Evolutionary conservation across 2,329 filamentous ascomycete genomes (phyloP), one percentile per base, ranked within the genome.

Genomic region (Aspergillus jensenii): DNA sequence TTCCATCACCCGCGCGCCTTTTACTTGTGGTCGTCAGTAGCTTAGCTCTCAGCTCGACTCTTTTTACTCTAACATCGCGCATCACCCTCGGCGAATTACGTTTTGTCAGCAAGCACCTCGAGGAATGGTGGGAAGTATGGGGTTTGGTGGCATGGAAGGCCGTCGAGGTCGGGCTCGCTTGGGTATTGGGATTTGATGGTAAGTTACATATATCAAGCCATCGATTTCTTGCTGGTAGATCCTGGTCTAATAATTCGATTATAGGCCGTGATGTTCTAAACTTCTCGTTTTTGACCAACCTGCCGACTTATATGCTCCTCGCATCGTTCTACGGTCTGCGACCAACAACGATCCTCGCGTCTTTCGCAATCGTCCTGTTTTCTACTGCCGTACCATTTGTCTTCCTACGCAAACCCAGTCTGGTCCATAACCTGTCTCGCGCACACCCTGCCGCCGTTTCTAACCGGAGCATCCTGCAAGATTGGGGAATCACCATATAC

Each of bases 281-380:
- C 47, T 78, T 91, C 68, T 84, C 84, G 58, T 72, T 91, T 60
- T 79, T 97, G 43, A 87, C 88, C 55, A 87, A 91, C 74, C 84
- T 89, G 19, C 93, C 93, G 44, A 84, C 86, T 67, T 85, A 89
- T 61, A 90, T 90, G 70, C 86, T 97, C 44, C 81, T 96, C 27
- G 81, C 82, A 31, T 86, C 86, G 52, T 96, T 96, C 79, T 96
- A 96, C 82, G 76, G 81, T 37, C 82, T 96, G 64, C 82, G 84
- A 25, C 78, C 84, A 25, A 74, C 79, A 53, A 88, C 89, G 0
- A 81, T 87, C 19, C 68, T 86, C 31, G 78, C 83, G 40, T 85
- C 85, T 37, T 82, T 91, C 51, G 72, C 77, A 35, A 88, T 93
- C 67, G 89, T 93, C 66, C 78, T 90, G 52, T 67, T 87, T 59